phyloP scores from a whole-genome alignment of 2,329 filamentous ascomycete genomes.

The Nannizziopsis arthrosporioides region DNA sequence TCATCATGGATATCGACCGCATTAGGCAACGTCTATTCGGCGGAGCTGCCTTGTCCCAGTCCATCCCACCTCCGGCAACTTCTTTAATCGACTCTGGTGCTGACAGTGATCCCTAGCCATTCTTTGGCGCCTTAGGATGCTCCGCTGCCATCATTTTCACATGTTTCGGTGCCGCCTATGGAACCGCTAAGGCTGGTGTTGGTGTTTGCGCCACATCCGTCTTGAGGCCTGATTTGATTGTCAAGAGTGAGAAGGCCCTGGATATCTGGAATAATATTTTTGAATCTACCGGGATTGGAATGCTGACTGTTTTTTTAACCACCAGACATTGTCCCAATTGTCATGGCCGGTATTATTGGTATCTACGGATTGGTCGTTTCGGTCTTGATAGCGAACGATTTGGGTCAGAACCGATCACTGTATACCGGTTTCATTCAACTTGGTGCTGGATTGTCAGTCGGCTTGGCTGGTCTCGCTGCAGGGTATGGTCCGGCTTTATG shows the following conservation, averaged over 20 bases:
- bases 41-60: too few species aligned
- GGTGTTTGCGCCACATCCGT: conserved; percentile 98
- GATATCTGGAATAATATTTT: not conserved
- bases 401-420: conserved; percentile 59
- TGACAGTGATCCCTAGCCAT: conserved; percentile 46
- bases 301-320: conserved; percentile 13
- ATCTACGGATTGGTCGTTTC: conserved; percentile 91
- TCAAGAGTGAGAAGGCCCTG: conserved; percentile 68
- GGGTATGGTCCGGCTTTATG: conserved; percentile 32
- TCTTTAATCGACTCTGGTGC: not conserved
- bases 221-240: conserved; percentile 90
- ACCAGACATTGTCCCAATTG: conserved; percentile 94
- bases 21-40: too few species aligned
- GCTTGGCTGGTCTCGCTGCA: conserved; percentile 70
- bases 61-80: not conserved
- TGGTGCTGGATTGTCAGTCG: conserved; percentile 69
- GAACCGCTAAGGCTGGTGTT: conserved; percentile 97
- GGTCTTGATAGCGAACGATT: conserved; percentile 70
- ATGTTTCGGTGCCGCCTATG: conserved; percentile 92
- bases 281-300: not conserved
- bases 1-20: not conserved
- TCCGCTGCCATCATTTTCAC: conserved; percentile 91
- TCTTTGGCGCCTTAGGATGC: conserved; percentile 97
- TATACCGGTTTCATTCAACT: conserved; percentile 79
- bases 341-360: conserved; percentile 99